These are phyloP conservation scores for Athelia sp. DNA, from an alignment of 1,284 basidiomycete species.

Conservation along the genomic window DNA sequence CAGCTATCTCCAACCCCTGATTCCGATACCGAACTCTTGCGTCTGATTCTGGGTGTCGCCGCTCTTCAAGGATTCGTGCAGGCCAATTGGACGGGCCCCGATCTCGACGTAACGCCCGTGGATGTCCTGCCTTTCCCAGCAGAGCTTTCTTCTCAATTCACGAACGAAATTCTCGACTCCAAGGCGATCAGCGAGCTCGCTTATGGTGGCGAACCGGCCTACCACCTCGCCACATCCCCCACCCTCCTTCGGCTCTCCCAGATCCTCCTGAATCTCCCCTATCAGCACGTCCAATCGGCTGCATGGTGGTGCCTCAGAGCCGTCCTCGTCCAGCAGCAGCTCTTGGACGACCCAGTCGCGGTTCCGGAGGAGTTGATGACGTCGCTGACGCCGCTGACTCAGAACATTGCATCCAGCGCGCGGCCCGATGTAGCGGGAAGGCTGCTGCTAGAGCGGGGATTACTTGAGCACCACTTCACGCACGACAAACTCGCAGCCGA, in stretches of 20 bases:
- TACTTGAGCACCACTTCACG: slow-evolving; percentile 70
- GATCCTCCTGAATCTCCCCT: slow-evolving; percentile 57
- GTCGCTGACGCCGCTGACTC: slow-evolving; percentile 44
- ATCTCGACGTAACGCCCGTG: slow-evolving; percentile 60
- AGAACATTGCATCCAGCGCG: slow-evolving; percentile 30
- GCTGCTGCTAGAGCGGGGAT: slow-evolving; percentile 76
- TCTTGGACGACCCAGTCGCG: slow-evolving; percentile 84
- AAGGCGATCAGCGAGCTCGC: slow-evolving; percentile 77
- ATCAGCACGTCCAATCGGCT: slow-evolving; percentile 39
- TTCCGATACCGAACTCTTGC: slow-evolving; percentile 42
- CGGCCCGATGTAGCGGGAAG: slow-evolving; percentile 65
- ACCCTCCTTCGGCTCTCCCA: slow-evolving; percentile 77
- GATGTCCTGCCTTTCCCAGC: slow-evolving; percentile 41
- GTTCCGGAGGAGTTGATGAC: slow-evolving; percentile 45
- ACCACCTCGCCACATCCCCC: slow-evolving; percentile 79
- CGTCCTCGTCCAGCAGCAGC: slow-evolving; percentile 72
- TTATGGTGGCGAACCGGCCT: slow-evolving; percentile 89
- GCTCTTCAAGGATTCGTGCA: slow-evolving; percentile 90
- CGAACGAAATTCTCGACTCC: slow-evolving; percentile 54
- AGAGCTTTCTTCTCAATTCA: slow-evolving; percentile 24
- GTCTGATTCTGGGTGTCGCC: slow-evolving; percentile 69
- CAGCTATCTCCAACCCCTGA: slow-evolving; percentile 13
- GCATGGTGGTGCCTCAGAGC: slow-evolving; percentile 82
- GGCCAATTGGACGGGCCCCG: slow-evolving; percentile 95
- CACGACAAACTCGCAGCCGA: slow-evolving; percentile 80